phyloP scores from a whole-genome alignment of 1,139 yeast species.

The Yamadazyma aaseri region DNA sequence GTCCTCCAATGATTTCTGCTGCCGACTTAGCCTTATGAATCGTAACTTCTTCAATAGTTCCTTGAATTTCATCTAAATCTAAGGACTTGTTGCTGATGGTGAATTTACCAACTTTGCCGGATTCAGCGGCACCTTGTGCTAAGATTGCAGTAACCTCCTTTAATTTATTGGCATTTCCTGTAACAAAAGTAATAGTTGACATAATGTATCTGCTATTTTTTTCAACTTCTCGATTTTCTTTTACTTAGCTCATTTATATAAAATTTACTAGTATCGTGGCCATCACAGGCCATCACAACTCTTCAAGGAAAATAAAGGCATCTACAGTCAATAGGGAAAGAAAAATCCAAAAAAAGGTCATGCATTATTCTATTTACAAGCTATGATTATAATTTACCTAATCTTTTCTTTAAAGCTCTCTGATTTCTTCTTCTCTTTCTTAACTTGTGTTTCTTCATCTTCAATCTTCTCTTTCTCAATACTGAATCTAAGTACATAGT shows the following conservation, averaged over 20 bases:
- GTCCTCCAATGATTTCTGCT: constrained; percentile 57
- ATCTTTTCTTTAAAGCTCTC: constrained; percentile 56
- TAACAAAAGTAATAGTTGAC: constrained; percentile 59
- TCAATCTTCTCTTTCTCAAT: constrained; percentile 64
- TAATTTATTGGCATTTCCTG: constrained; percentile 87
- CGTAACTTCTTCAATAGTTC: constrained; percentile 79
- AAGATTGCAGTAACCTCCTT: constrained; percentile 80
- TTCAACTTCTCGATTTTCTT: constrained; percentile 3
- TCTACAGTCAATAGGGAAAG: no score
- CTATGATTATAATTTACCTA: constrained; percentile 45
- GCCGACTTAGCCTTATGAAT: constrained; percentile 79
- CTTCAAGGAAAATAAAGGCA: no score
- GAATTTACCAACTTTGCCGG: constrained; percentile 49
- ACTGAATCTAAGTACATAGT: constrained; percentile 54
- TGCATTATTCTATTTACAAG: no score
- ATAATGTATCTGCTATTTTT: constrained; percentile 4
- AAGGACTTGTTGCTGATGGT: constrained; percentile 58
- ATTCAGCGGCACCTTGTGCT: constrained; percentile 25
- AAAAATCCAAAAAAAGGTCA: no score
- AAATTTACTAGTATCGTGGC: no score
- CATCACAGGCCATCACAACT: no score
- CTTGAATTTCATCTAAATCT: constrained; percentile 91
- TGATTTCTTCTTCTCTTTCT: constrained; percentile 71
- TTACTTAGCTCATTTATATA: no score
- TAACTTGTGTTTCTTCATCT: constrained; percentile 72